A percentile compares a stretch with the other conserved stretches of the same genome.
These are phyloP conservation scores for Athelia psychrophila DNA, from an alignment of 1,284 basidiomycete species.

Conservation along the genomic window DNA sequence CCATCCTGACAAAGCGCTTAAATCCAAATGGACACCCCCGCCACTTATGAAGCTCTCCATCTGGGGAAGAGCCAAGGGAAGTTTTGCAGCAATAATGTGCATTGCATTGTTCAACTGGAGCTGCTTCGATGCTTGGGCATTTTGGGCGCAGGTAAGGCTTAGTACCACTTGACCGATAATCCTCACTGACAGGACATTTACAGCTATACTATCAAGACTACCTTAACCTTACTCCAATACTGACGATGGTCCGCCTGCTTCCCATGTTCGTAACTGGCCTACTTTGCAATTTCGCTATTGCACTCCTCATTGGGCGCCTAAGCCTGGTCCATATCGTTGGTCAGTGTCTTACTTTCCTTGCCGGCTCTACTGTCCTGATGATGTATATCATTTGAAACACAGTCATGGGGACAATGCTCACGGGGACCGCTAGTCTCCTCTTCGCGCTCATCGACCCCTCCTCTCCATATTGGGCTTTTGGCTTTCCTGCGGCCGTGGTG, in stretches of 20 bases:
- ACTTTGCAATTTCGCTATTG: slow-evolving; percentile 68
- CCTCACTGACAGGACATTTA: too few relatives aligned
- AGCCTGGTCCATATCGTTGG: slow-evolving; percentile 55
- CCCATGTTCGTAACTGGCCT: slow-evolving; percentile 76
- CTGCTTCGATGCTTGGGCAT: slow-evolving; percentile 46
- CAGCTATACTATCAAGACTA: slow-evolving; percentile 73
- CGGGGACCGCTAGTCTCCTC: slow-evolving; percentile 62
- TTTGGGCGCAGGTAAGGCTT: slow-evolving; percentile 47
- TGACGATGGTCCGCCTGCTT: slow-evolving; percentile 74
- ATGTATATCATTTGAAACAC: not conserved
- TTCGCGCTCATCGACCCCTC: slow-evolving; percentile 68
- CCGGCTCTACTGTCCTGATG: too few relatives aligned
- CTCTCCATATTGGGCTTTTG: slow-evolving; percentile 74
- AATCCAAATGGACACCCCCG: slow-evolving; percentile 41
- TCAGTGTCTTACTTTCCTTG: slow-evolving; percentile 23
- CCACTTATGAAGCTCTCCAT: slow-evolving; percentile 64
- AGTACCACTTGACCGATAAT: not conserved
- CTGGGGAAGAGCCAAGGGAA: slow-evolving; percentile 59
- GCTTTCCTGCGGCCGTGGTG: slow-evolving; percentile 76
- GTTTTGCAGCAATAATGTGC: slow-evolving; percentile 53
- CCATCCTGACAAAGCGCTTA: slow-evolving; percentile 6
- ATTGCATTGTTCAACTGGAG: slow-evolving; percentile 67
- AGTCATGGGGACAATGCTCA: slow-evolving; percentile 60
- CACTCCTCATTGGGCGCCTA: slow-evolving; percentile 55
- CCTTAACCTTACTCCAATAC: slow-evolving; percentile 48